phyloP scores from a whole-genome alignment of 2,329 filamentous ascomycete species.

The Nemania abortiva region DNA sequence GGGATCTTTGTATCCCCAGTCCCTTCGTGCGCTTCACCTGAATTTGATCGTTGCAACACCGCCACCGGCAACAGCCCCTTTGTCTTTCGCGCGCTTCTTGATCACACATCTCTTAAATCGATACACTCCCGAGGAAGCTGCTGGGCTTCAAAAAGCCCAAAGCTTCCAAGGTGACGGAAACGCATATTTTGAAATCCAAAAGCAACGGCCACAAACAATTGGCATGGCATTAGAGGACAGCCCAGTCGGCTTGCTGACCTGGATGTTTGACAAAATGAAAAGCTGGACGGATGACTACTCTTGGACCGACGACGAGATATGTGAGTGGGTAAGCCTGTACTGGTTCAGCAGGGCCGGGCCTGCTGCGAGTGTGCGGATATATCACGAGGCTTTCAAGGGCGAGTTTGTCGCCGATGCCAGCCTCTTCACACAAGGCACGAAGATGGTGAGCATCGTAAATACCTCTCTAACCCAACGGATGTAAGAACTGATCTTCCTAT shows the following conservation, averaged over 20 bases:
- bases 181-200: conserved; percentile 16
- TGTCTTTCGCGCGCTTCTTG: neutral
- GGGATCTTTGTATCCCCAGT: neutral
- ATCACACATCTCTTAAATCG: neutral
- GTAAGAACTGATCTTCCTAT: neutral
- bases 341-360: conserved; percentile 3
- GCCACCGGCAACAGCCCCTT: neutral
- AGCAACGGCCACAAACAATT: conserved; percentile 20
- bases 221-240: conserved; percentile 22
- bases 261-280: conserved; percentile 30
- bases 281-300: conserved; percentile 28
- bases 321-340: conserved; percentile 3
- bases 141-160: neutral
- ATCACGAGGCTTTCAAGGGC: neutral
- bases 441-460: too few relatives aligned
- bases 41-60: neutral
- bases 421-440: too few relatives aligned
- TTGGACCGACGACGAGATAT: conserved; percentile 3
- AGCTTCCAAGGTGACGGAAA: conserved; percentile 42
- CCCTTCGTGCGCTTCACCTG: neutral
- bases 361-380: neutral
- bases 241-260: conserved; percentile 27
- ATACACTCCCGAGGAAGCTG: neutral
- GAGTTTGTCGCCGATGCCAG: neutral
- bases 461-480: too few relatives aligned